Evolutionary conservation across 805 yeast genomes (phyloP), one percentile per base, ranked within the genome.

Genomic region (Teunomyces funiuensis): DNA sequence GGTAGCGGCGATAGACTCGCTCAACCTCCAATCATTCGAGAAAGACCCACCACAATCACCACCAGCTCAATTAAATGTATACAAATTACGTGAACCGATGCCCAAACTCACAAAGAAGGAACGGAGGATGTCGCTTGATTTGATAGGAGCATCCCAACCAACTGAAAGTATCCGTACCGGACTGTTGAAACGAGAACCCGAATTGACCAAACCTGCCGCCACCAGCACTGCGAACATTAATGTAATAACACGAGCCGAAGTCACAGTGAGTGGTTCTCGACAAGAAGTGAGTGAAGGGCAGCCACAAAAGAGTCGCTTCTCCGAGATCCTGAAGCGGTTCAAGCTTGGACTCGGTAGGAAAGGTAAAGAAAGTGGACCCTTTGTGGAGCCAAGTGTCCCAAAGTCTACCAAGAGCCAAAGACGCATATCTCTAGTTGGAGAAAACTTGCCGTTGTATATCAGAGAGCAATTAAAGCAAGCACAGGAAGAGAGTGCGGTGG

Each of bases 371-470:
- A 16, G 28, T 13, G 14, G 14, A 18, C 3, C 28, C 37, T 7
- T 4, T 22, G 25, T 11, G 11, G 25, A 13, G 7, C 40, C 23
- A 28, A 34, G 14, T n/a, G 25, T 22, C 10, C 11, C 25, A 9
- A 22, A 22, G 25, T 22, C 25, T 22, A 22, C 25, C 25, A 22
- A 37, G 36, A 25, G 41, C 16, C 28, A 40, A 10, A 49, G 69
- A 46, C 50, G 73, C 33, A 42, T 46, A 18, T 68, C 73, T 4
- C 33, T 69, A 30, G 69, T 69, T 16, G 69, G 65, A 2, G 67
- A 63, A 26, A 57, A 52, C 28, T 52, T 69, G 8, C 75, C 75
- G 1, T 25, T 42, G 9, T 69, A 69, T 41, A 68, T 69, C 23
- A 51, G 55, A 29, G 44, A 52, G n/a, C 66, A 63, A 40, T 38